A percentile compares a stretch with the other conserved stretches of the same genome.
phyloP scores from a whole-genome alignment of 177 flowering plant genomes.

The Tripterygium wilfordii region DNA sequence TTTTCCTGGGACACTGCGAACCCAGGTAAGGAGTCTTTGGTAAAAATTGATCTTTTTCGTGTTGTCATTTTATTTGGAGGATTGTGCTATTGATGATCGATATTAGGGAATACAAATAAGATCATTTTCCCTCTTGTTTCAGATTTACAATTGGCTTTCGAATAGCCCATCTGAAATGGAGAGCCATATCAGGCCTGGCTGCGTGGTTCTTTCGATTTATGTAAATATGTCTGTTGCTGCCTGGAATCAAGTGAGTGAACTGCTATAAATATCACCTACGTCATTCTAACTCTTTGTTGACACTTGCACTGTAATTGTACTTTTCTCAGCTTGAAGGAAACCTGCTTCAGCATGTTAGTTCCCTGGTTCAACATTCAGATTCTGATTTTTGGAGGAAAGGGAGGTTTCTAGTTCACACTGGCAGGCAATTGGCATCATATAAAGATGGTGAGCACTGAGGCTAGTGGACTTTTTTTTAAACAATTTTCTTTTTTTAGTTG shows the following conservation, averaged over 20 bases:
- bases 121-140: conserved; percentile 11
- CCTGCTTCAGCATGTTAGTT: conserved; percentile 39
- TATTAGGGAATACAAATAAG: background rate
- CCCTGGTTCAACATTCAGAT: conserved; percentile 41
- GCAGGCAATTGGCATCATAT: conserved; percentile 59
- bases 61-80: background rate
- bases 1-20: conserved; percentile 59
- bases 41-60: too few relatives aligned
- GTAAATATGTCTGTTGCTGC: conserved; percentile 58
- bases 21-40: conserved; percentile 43
- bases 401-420: conserved; percentile 63
- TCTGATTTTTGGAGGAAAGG: conserved; percentile 76
- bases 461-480: background rate
- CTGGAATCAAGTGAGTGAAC: conserved; percentile 76
- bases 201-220: conserved; percentile 77
- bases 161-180: conserved; percentile 90
- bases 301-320: too few relatives aligned
- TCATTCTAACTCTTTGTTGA: conserved; percentile 17
- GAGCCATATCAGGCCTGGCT: conserved; percentile 95
- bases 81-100: background rate
- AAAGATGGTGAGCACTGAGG: conserved; percentile 52
- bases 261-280: conserved; percentile 1
- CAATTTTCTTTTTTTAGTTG: background rate
- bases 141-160: conserved; percentile 87
- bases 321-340: conserved; percentile 63